Conservation (phyloP, 306 rosid genomes). For the Astragalus glycyphyllos region DNA sequence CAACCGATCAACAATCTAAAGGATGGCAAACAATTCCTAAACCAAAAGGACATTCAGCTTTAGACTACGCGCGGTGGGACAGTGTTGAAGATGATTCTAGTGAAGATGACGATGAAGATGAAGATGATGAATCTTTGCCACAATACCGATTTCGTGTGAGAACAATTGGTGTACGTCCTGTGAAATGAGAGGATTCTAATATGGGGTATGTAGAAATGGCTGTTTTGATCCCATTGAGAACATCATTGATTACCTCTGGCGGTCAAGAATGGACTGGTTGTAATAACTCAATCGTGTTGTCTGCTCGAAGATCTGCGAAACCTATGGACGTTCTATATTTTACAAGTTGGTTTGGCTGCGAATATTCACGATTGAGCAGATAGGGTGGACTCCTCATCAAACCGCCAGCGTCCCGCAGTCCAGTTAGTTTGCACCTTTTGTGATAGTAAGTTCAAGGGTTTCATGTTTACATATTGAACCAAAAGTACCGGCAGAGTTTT, state of each 20-base stretch:
- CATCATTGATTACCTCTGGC: conserved; percentile 14
- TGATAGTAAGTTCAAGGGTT: conserved; percentile 32
- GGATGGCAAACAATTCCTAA: conserved; percentile 96
- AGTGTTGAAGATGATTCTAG: conserved; percentile 92
- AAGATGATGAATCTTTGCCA: conserved; percentile 74
- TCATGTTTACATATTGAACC: conserved; percentile 28
- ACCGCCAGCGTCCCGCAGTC: conserved; percentile 26
- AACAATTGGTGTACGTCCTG: conserved; percentile 79
- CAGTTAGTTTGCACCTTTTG: conserved; percentile 29
- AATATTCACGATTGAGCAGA: conserved; percentile 12
- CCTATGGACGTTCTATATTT: conserved; percentile 5
- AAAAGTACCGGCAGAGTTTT: conserved; percentile 19
- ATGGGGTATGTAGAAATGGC: conserved; percentile 17
- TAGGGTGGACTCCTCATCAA: conserved; percentile 18
- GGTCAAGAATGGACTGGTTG: conserved; percentile 19
- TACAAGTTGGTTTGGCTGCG: conserved; percentile 3
- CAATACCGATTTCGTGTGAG: conserved; percentile 80
- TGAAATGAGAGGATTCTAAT: conserved; percentile 56
- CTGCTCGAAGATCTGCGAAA: conserved; percentile 32
- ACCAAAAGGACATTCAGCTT: conserved; percentile 91
- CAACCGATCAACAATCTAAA: conserved; percentile 55
- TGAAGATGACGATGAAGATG: conserved; percentile 65
- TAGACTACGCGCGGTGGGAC: conserved; percentile 94
- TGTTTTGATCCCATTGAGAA: conserved; percentile 31
- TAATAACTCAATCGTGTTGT: conserved; percentile 38